Evolutionary conservation across 352 stramenopile genomes (phyloP).

Genomic region (Phytophthora colocasiae): DNA sequence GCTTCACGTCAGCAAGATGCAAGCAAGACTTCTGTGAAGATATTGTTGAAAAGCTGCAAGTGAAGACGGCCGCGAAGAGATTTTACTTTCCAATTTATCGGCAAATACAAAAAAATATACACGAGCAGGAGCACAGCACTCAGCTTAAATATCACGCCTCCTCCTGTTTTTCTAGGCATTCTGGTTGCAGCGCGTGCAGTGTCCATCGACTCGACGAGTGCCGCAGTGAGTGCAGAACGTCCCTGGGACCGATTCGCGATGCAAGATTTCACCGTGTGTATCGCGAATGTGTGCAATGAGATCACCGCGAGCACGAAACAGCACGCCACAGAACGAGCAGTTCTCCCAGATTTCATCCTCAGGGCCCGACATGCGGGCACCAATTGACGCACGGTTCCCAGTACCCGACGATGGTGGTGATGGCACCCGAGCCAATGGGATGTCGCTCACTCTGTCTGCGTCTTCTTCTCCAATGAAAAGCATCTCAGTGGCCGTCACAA

Average conservation of each 20-base stretch:
- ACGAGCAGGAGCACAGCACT: constrained; percentile 13
- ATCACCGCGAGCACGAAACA: constrained; percentile 46
- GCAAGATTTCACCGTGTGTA: constrained; percentile 61
- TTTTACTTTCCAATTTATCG: constrained; percentile 25
- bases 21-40: too few species aligned
- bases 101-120: constrained; percentile 31
- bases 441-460: constrained; percentile 36
- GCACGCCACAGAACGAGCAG: constrained; percentile 58
- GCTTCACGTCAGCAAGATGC: constrained; percentile 14
- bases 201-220: constrained; percentile 44
- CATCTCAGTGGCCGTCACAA: constrained; percentile 62
- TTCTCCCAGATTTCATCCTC: constrained; percentile 54
- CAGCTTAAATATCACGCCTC: constrained; percentile 39
- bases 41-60: constrained; percentile 27
- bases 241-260: constrained; percentile 52
- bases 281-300: constrained; percentile 65
- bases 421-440: constrained; percentile 49
- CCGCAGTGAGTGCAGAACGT: constrained; percentile 64
- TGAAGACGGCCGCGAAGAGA: neutral
- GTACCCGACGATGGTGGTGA: constrained; percentile 15
- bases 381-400: constrained; percentile 4
- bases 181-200: constrained; percentile 48
- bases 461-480: constrained; percentile 64
- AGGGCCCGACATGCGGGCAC: constrained; percentile 12
- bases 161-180: constrained; percentile 4